Percentiles rank a stretch among this genome's conserved stretches.
phyloP scores from a whole-genome alignment of 108 stramenopile genomes.

The Skeletonema costatum region DNA sequence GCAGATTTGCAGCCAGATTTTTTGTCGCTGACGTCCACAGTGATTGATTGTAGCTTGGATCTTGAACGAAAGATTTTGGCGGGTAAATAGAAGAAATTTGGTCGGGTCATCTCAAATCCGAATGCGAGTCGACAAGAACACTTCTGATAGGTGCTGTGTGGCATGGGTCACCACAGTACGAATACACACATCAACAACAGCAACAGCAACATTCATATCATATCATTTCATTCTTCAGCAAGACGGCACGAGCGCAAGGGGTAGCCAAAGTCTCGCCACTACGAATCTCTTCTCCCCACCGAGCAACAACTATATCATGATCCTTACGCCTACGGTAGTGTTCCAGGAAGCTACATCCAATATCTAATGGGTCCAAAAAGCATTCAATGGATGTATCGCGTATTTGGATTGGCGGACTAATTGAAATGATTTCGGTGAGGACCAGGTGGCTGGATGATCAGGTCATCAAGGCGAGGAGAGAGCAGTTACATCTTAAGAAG shows the following conservation, averaged over 20 bases:
- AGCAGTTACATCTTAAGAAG: no score
- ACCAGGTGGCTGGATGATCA: constrained; percentile 27
- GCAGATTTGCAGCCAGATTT: no score
- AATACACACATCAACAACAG: no score
- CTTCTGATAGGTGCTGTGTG: no score
- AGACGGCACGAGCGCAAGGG: constrained; percentile 17
- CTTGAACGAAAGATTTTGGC: no score
- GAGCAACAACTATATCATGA: constrained; percentile 20
- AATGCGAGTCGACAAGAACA: no score
- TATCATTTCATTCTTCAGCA: neutral
- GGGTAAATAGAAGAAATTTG: no score
- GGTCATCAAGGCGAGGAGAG: neutral
- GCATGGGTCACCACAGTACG: no score
- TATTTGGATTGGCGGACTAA: neutral
- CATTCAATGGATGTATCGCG: neutral
- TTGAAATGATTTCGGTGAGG: constrained; percentile 14
- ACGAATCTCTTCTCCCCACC: constrained; percentile 17
- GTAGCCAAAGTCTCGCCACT: constrained; percentile 35
- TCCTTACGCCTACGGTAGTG: constrained; percentile 23
- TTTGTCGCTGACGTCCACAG: no score
- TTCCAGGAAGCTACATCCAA: constrained; percentile 6
- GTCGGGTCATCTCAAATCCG: no score
- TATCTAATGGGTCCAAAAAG: neutral
- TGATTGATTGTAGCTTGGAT: no score
- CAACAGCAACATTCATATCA: no score